Base-by-base conservation (phyloP, 139 green algal genomes). In the Haematococcus lacustris region DNA sequence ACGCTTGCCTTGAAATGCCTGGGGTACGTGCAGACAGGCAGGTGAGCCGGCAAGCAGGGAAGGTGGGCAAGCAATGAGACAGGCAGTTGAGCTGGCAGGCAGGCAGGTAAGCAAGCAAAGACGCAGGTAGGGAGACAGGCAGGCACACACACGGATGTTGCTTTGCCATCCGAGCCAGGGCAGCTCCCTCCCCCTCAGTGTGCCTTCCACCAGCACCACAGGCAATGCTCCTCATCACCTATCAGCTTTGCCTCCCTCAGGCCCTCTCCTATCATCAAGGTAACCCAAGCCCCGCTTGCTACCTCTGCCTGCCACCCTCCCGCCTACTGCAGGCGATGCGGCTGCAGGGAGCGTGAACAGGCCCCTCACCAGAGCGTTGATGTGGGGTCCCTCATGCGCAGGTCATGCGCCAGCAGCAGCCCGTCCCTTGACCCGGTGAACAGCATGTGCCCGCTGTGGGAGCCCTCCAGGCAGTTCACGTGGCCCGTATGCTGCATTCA, bases 341-440 rank as follows among this genome's bases (percentile, higher is more conserved):
- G n/a, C n/a, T n/a, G n/a, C n/a, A n/a, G n/a, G 59, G 23, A 34
- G 25, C 28, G 23, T 66, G 23, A 37, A 25, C 59, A 34, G 59
- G 23, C 30, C 7, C 30, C 21, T 30, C 13, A 7, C 38, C 38
- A 71, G 38, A 71, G 39, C 65, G 59, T 23, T 4, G 30, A 34
- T 3, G 65, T 39, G 28, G 38, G 13, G 61, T 77, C 70, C 40
- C 76, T 79, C 82, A 85, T 84, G 63, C 82, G 78, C 67, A 92
- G 73, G 71, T 92, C 87, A 71, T 86, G 76, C 1, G 73, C 77
- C 67, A 85, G 68, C 43, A 93, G 51, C 62, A 81, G 62, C 0
- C 84, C 86, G 57, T 90, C 86, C 5, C 35, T 68, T 6, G 71
- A 66, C 1, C 77, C 82, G 26, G 73, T 86, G 76, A 89, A 90